Evolutionary conservation across 371 early-diverging fungal species (phyloP), one percentile per base, ranked within the genome.

Genomic region (Conidiobolus incongruus): DNA sequence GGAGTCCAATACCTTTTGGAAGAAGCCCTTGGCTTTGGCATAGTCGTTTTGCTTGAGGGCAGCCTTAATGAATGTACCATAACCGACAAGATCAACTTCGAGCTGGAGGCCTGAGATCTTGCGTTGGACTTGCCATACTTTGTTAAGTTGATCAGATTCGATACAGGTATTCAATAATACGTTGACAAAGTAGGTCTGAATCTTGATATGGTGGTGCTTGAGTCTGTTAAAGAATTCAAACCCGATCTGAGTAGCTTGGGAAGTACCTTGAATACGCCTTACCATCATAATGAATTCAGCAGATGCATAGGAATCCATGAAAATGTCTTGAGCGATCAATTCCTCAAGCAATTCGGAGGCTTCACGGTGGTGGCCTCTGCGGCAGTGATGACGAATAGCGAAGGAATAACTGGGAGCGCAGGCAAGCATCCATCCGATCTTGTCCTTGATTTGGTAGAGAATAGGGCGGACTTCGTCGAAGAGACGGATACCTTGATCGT

Each of bases 151-250:
- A 11, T 16, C 23, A 13, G 13, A 11, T 6, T 39, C 23, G 16
- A 29, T 16, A 11, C 10, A 16, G 26, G 40, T 20, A 39, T 39
- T 39, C 8, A 39, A 29, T 11, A 39, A 20, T 8, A 39, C 40
- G 22, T 39, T 39, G 40, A 39, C 10, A 39, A 39, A 39, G 40
- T 20, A 39, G 40, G 40, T 5, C 6, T 11, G 40, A 16, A 39
- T 29, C 7, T 22, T 15, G 23, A 22, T 11, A 7, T 20, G 21
- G 6, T 29, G 7, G 6, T 39, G 40, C 13, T 29, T 8, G 21
- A 39, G 22, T 6, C 3, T 20, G 13, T 40, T 20, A 5, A 40
- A 20, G 7, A 13, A 7, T 10, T 12, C 15, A 4, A 32, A 30
- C 4, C 40, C 40, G 13, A 22, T 16, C 11, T 32, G 23, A 20